Conservation (phyloP, 352 stramenopile species). For the Pythium aristosporum region DNA sequence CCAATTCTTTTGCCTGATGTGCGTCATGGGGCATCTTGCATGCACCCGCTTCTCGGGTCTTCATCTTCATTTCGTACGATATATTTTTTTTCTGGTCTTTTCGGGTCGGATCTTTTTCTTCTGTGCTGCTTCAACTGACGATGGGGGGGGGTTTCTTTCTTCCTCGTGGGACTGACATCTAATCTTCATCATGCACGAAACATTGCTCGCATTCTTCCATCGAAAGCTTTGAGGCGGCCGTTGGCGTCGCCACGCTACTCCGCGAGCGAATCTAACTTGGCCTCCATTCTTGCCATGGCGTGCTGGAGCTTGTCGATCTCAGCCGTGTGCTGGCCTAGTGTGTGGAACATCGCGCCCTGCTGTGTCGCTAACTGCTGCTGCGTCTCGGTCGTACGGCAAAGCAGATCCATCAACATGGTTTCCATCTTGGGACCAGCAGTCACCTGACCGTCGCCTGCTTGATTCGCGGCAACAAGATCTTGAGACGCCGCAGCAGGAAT, state of each 20-base stretch:
- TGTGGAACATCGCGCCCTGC: conserved; percentile 89
- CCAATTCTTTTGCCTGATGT: no score
- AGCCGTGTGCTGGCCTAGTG: conserved; percentile 86
- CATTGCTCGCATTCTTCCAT: neutral
- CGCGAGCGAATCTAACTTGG: conserved; percentile 83
- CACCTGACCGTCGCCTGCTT: conserved; percentile 76
- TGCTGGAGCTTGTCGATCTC: conserved; percentile 87
- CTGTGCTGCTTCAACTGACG: conserved; percentile 22
- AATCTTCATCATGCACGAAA: conserved; percentile 18
- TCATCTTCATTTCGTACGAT: conserved; percentile 25
- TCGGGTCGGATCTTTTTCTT: conserved; percentile 2
- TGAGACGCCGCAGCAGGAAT: conserved; percentile 49
- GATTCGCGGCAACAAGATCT: conserved; percentile 77
- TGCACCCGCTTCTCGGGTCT: conserved; percentile 1
- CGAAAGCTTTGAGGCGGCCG: neutral
- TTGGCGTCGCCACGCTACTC: conserved; percentile 37
- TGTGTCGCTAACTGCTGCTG: conserved; percentile 90
- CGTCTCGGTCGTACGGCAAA: conserved; percentile 86
- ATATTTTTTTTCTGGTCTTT: conserved; percentile 21
- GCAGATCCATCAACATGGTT: conserved; percentile 88
- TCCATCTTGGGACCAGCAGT: conserved; percentile 87
- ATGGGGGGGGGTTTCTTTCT: neutral
- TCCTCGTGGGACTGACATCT: conserved; percentile 29
- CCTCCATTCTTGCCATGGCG: conserved; percentile 87
- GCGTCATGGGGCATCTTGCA: no score